phyloP scores from a whole-genome alignment of 805 yeast genomes.

The Saccharomycopsis capsularis region DNA sequence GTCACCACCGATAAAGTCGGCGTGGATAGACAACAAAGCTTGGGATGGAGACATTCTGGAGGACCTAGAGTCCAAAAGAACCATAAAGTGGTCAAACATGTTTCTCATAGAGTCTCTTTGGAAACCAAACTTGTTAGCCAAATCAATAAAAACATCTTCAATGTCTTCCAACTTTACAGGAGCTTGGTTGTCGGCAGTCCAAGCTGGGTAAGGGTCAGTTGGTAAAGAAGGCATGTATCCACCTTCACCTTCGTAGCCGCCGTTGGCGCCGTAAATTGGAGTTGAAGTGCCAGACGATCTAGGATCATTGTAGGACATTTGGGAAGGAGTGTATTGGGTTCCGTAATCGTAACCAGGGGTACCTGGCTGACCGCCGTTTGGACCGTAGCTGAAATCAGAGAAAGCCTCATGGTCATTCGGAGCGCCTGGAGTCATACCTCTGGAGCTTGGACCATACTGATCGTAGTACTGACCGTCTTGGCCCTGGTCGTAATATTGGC shows the following conservation, averaged over 20 bases:
- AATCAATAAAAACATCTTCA: conserved; percentile 79
- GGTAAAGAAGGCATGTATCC: conserved; percentile 63
- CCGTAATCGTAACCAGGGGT: conserved; percentile 56
- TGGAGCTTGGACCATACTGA: conserved; percentile 36
- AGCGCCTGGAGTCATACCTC: conserved; percentile 39
- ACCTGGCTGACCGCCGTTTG: conserved; percentile 44
- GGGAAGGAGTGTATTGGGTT: conserved; percentile 76
- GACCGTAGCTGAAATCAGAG: conserved; percentile 61
- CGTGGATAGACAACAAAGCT: conserved; percentile 74
- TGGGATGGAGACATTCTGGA: conserved; percentile 88
- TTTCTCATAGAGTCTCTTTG: conserved; percentile 92
- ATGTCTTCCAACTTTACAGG: conserved; percentile 79
- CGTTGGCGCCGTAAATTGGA: conserved; percentile 74
- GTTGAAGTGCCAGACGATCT: conserved; percentile 92
- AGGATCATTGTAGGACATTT: conserved; percentile 78
- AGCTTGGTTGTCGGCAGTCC: conserved; percentile 95
- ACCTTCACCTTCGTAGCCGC: conserved; percentile 27
- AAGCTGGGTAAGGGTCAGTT: conserved; percentile 96
- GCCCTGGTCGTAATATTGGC: conserved; percentile 31
- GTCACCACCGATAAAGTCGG: conserved; percentile 86
- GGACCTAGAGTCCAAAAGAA: conserved; percentile 72
- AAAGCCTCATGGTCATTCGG: conserved; percentile 53
- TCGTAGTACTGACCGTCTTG: conserved; percentile 35
- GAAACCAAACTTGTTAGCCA: conserved; percentile 79
- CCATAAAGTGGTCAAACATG: conserved; percentile 84